Evolutionary conservation across 192 early-diverging fungal species (phyloP).

Genomic region (Mortierella alpina): DNA sequence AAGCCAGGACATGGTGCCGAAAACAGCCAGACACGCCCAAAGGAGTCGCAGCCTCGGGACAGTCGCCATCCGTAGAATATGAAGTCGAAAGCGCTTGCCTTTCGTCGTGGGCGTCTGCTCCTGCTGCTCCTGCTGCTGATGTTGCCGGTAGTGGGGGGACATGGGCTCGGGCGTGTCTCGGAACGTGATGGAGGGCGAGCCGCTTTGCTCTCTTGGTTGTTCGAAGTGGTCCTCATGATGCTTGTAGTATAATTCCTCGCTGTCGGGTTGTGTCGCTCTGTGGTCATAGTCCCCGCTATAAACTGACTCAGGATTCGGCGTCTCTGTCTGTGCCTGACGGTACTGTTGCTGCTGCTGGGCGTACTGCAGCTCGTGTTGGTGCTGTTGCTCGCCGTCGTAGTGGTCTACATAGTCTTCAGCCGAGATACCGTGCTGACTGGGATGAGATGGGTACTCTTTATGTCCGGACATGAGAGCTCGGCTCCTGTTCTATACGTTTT

Average conservation of each 20-base stretch:
- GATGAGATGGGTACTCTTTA: not conserved
- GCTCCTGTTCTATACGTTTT: not conserved
- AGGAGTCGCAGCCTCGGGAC: constrained; percentile 20
- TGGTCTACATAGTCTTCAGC: not conserved
- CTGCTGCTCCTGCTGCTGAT: constrained; percentile 1
- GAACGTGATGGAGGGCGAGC: not conserved
- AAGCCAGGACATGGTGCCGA: constrained; percentile 41
- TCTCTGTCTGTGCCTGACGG: no score
- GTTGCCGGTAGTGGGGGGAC: not conserved
- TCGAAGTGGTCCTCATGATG: no score
- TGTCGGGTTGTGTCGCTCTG: no score
- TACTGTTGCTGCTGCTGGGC: not conserved
- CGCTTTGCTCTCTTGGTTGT: not conserved
- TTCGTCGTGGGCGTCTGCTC: constrained; percentile 4
- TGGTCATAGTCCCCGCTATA: no score
- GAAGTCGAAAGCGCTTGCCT: constrained; percentile 18
- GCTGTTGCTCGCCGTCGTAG: not conserved
- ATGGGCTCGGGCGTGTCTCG: not conserved
- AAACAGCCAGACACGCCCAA: constrained; percentile 29
- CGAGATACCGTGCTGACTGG: constrained; percentile 8
- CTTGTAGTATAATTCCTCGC: no score
- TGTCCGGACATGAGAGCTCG: not conserved
- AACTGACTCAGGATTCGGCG: no score
- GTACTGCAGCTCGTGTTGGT: not conserved
- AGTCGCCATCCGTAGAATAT: constrained; percentile 26